These are phyloP conservation scores for Tricholoma furcatifolium DNA, from an alignment of 768 basidiomycete species.

Conservation along the genomic window DNA sequence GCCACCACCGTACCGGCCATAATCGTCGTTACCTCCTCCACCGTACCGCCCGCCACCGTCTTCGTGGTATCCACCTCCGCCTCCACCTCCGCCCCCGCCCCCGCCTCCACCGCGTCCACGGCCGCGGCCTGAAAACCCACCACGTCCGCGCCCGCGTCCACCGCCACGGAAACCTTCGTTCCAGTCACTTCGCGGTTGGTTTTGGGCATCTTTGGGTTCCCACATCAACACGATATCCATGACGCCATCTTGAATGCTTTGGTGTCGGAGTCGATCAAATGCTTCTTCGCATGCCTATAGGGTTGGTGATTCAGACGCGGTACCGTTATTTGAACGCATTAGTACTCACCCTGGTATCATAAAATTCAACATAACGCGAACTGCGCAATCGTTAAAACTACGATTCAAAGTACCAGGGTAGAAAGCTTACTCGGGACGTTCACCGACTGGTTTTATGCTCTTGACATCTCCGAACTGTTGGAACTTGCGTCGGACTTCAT, in stretches of 20 bases:
- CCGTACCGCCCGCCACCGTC: conserved; percentile 44
- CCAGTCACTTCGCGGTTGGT: conserved; percentile 24
- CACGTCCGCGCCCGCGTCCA: conserved; percentile 40
- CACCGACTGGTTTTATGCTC: conserved; percentile 61
- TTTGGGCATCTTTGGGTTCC: conserved; percentile 59
- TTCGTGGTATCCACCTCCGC: conserved; percentile 33
- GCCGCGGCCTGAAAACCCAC: conserved; percentile 36
- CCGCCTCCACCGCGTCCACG: conserved; percentile 41
- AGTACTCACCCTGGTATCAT: conserved; percentile 73
- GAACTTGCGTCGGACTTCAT: conserved; percentile 83
- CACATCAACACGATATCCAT: conserved; percentile 88
- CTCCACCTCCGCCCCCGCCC: conserved; percentile 26
- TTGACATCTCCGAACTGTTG: conserved; percentile 92
- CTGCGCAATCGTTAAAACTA: conserved; percentile 35
- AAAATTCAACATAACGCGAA: conserved; percentile 91
- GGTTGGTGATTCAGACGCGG: background rate
- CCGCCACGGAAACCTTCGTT: conserved; percentile 36
- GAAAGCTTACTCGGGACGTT: conserved; percentile 55
- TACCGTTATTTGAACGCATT: background rate
- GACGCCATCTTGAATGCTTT: conserved; percentile 79
- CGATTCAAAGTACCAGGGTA: background rate
- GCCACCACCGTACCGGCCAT: conserved; percentile 46
- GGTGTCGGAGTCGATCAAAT: conserved; percentile 75
- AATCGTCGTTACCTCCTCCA: conserved; percentile 35
- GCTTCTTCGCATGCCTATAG: conserved; percentile 76